A percentile compares a stretch with the other conserved stretches of the same genome.
phyloP scores from a whole-genome alignment of 371 early-diverging fungal species.

The Mortierella sp. region DNA sequence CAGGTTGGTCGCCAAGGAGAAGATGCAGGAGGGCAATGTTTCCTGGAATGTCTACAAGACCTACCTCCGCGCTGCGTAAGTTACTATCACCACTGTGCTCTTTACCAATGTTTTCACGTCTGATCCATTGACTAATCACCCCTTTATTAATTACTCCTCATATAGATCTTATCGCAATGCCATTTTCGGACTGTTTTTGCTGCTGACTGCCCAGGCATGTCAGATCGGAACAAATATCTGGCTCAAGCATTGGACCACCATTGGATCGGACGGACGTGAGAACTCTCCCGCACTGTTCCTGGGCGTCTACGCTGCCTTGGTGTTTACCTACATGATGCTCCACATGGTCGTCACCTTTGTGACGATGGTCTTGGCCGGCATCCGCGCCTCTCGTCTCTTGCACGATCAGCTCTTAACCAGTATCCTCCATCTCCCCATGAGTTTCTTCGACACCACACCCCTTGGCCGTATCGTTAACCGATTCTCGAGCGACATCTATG shows the following conservation, averaged over 20 bases:
- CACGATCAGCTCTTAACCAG: constrained; percentile 52
- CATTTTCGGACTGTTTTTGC: constrained; percentile 36
- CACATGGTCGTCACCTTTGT: constrained; percentile 27
- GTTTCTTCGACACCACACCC: constrained; percentile 19
- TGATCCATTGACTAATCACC: no score
- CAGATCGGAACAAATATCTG: constrained; percentile 59
- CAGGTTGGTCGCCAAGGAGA: constrained; percentile 70
- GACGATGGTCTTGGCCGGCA: constrained; percentile 26
- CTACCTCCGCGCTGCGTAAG: constrained; percentile 64
- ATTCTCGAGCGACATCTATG: constrained; percentile 56
- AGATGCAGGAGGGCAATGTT: constrained; percentile 72
- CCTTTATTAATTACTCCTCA: no score
- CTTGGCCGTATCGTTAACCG: constrained; percentile 83
- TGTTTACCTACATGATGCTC: constrained; percentile 14
- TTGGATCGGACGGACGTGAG: constrained; percentile 60
- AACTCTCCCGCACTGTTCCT: constrained; percentile 18
- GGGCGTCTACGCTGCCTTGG: constrained; percentile 26
- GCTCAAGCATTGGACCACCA: background rate
- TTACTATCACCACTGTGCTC: no score
- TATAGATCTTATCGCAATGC: constrained; percentile 11
- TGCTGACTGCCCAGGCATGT: constrained; percentile 1
- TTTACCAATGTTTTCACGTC: no score
- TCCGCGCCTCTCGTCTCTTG: constrained; percentile 34
- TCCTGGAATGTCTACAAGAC: constrained; percentile 65
- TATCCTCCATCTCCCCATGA: constrained; percentile 70